phyloP scores from a whole-genome alignment of 2,329 filamentous ascomycete genomes.

The Seiridium unicorne region DNA sequence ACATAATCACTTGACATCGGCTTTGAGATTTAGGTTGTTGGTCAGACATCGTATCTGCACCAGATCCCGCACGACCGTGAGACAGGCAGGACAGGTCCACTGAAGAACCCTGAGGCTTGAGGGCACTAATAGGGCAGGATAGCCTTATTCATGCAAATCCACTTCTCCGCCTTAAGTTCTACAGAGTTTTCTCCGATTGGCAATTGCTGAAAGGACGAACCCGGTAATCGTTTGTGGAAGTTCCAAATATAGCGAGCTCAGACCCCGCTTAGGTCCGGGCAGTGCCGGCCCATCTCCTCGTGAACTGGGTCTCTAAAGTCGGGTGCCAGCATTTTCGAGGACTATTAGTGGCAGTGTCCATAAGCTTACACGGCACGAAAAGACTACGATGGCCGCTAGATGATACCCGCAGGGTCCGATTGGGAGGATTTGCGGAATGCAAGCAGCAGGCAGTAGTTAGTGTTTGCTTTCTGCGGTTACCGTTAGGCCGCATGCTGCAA shows the following conservation, averaged over 20 bases:
- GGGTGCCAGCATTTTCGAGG: background rate
- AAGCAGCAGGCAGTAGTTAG: too few species aligned
- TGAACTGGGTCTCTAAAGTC: background rate
- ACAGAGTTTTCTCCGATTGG: too few species aligned
- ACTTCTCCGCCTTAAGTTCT: too few species aligned
- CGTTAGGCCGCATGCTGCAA: background rate
- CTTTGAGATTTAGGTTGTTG: background rate
- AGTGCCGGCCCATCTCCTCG: background rate
- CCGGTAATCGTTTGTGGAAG: background rate
- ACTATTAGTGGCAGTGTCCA: background rate
- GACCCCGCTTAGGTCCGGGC: background rate
- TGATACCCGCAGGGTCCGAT: background rate
- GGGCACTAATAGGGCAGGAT: background rate
- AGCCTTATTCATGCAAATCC: background rate
- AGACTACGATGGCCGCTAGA: background rate
- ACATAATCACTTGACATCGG: background rate
- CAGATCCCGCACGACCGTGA: conserved; percentile 41
- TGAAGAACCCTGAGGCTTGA: background rate
- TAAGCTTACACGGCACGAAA: background rate
- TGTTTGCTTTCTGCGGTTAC: too few species aligned
- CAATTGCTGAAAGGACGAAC: background rate
- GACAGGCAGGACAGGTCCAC: background rate
- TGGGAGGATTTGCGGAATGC: background rate
- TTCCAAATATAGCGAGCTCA: background rate
- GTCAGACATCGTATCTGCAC: conserved; percentile 46